Percentiles rank a stretch among this genome's conserved stretches.
phyloP scores from a whole-genome alignment of 108 stramenopile genomes.

The Phaeodactylum tricornutum region DNA sequence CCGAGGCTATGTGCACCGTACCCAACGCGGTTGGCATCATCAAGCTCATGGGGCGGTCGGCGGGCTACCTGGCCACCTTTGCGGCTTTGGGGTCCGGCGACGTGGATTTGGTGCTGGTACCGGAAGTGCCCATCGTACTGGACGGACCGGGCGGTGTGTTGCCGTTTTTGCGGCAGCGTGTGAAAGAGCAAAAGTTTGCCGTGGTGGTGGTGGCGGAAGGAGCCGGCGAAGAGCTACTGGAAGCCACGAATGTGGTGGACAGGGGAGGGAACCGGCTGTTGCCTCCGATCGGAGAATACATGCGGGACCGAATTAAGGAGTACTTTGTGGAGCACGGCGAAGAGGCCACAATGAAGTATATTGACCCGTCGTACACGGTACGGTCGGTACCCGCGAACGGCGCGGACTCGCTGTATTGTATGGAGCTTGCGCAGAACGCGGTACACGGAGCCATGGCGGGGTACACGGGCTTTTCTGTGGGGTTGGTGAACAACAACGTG shows the following conservation, averaged over 20 bases:
- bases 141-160: slow-evolving; percentile 70
- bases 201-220: slow-evolving; percentile 34
- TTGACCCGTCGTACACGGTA: slow-evolving; percentile 89
- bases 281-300: slow-evolving; percentile 16
- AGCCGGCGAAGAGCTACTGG: slow-evolving; percentile 34
- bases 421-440: slow-evolving; percentile 84
- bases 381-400: slow-evolving; percentile 79
- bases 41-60: slow-evolving; percentile 80
- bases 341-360: slow-evolving; percentile 51
- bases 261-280: slow-evolving; percentile 17
- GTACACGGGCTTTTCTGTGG: slow-evolving; percentile 70
- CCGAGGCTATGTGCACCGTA: slow-evolving; percentile 67
- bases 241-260: slow-evolving; percentile 7
- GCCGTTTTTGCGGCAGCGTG: slow-evolving; percentile 42
- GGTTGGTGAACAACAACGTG: slow-evolving; percentile 62
- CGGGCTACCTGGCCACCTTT: slow-evolving; percentile 74
- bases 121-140: slow-evolving; percentile 78
- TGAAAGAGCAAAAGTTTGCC: slow-evolving; percentile 29
- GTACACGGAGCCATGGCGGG: slow-evolving; percentile 93
- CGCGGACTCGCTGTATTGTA: slow-evolving; percentile 77
- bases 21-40: slow-evolving; percentile 63
- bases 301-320: slow-evolving; percentile 12
- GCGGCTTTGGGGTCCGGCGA: slow-evolving; percentile 73
- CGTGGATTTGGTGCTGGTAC: slow-evolving; percentile 79
- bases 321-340: slow-evolving; percentile 25